Conservation (phyloP, 2,329 filamentous ascomycete genomes). For the Colletotrichum liaoningense region DNA sequence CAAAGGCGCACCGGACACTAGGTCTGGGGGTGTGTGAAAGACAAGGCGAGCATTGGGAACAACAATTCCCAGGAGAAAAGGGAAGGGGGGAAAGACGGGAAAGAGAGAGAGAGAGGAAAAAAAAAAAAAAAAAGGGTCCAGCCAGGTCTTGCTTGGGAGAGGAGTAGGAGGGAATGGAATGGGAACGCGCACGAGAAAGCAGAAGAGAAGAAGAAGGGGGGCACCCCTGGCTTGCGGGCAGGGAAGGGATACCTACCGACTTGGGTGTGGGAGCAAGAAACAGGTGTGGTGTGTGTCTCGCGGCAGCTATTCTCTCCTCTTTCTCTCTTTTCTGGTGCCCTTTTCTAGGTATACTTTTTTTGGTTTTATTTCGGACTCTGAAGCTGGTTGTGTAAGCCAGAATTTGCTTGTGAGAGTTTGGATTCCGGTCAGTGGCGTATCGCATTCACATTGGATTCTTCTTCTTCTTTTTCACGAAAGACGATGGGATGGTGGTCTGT, state of each 20-base stretch:
- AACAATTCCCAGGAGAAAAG: too few species aligned
- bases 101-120: neutral
- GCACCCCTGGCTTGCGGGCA: constrained; percentile 25
- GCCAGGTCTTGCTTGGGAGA: neutral
- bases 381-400: neutral
- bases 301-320: neutral
- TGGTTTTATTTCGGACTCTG: neutral
- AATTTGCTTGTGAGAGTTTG: neutral
- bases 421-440: neutral
- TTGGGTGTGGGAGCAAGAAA: constrained; percentile 19
- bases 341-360: neutral
- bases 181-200: neutral
- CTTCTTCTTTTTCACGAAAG: neutral
- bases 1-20: constrained; percentile 2
- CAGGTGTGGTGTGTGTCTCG: constrained; percentile 5
- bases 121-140: constrained; percentile 22
- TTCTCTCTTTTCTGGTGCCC: neutral
- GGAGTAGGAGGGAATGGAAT: constrained; percentile 1
- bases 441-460: neutral
- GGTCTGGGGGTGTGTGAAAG: constrained; percentile 1
- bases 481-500: neutral
- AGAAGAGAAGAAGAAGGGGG: neutral
- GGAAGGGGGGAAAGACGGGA: neutral
- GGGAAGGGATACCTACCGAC: constrained; percentile 22
- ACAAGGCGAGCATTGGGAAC: constrained; percentile 22